These are phyloP conservation scores for Dalbergia cochinchinensis DNA, from an alignment of 306 rosid species.

Conservation along the genomic window DNA sequence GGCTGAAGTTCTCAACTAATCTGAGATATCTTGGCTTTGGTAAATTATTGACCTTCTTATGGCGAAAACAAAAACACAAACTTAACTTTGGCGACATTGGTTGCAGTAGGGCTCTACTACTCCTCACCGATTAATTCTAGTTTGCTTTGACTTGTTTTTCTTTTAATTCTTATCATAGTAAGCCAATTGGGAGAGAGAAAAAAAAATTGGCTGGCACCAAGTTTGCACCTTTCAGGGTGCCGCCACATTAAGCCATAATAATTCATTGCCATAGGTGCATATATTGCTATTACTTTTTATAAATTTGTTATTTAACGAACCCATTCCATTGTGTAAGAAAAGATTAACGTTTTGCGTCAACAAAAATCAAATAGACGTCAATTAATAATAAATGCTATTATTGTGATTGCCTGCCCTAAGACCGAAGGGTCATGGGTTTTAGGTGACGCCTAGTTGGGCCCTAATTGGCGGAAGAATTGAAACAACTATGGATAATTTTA, in stretches of 20 bases:
- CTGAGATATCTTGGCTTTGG: background rate
- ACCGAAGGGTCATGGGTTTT: background rate
- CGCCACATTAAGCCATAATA: conserved; percentile 8
- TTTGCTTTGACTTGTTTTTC: background rate
- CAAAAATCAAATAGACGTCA: background rate
- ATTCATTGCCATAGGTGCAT: background rate
- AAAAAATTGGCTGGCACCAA: background rate
- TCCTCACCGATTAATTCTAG: background rate
- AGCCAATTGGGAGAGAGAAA: background rate
- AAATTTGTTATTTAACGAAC: conserved; percentile 25
- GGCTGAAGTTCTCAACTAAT: background rate
- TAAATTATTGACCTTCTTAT: background rate
- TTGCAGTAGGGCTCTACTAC: background rate
- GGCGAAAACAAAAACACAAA: background rate
- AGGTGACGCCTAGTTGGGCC: conserved; percentile 3
- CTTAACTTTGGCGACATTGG: background rate
- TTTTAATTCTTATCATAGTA: background rate
- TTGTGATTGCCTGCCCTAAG: background rate
- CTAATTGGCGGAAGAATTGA: conserved; percentile 26
- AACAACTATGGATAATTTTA: background rate
- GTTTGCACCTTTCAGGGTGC: background rate
- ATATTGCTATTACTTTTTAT: background rate
- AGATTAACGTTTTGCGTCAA: background rate
- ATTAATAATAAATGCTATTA: background rate
- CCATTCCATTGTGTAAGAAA: background rate